Base-by-base conservation (phyloP, 257 asterid species). In the Knoxia roxburghii region DNA sequence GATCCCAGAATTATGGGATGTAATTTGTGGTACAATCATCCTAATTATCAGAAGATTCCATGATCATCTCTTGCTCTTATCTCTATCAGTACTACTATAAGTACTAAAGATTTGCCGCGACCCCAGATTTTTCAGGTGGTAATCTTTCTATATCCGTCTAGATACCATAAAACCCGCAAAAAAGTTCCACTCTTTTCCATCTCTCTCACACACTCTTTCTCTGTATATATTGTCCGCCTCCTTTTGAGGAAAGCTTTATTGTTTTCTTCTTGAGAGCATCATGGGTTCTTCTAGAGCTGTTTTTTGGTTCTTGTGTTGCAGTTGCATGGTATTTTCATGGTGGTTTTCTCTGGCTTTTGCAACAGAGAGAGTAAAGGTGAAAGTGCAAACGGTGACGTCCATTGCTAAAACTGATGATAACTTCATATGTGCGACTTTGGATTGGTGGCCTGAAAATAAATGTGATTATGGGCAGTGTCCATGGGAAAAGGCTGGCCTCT, bases 401-500 rank as follows among this genome's bases (percentile, higher is more conserved):
- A 80, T 86, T 14, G 96, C 88, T 2, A 53, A 57, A 61, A 89
- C 91, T 37, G 96, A 89, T 70, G 87, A 86, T n/a, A 71, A 77
- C 67, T 86, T 89, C 75, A 76, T 89, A 6, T 89, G 96, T 74
- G 89, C 88, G 13, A 89, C 96, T 57, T 23, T 89, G 72, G 96
- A 89, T 75, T 89, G 96, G 96, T 89, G 96, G 96, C 96, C 96
- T 61, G 71, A 73, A 56, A 74, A 68, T 48, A 89, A 89, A 70
- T 89, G 95, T 73, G 72, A 89, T 74, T 89, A 83, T 65, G 78
- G 75, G 65, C 87, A 83, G 71, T 86, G 95, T 54, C 95, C 96
- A 5, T 89, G 95, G 95, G 89, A 83, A 49, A 81, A 76, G 52
- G 80, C 88, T 15, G 89, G 96, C 56, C 39, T 89, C 50, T 79